Base-by-base conservation (phyloP, 2,329 filamentous ascomycete genomes). In the Aspergillus latus region DNA sequence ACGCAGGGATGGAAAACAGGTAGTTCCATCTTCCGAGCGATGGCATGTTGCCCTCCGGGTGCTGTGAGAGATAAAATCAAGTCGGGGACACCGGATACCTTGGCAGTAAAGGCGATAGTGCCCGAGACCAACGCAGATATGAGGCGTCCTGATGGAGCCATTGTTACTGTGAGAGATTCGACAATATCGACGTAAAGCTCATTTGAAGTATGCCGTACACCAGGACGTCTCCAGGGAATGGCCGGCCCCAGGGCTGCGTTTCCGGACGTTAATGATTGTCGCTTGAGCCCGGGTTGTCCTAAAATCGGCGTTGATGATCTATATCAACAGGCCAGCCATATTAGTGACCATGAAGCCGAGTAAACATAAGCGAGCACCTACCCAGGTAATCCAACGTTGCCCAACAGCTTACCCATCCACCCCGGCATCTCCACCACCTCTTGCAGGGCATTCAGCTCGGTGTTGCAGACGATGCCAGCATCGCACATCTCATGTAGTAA, bases 1-100 rank as follows among this genome's bases (percentile, higher is more conserved):
- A 99, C 94, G 67, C 94, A 97, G 0, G 94, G 94, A 71, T 99
- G 94, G 66, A 99, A 99, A 0, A 97, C 92, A 1, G 93, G 94
- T 1, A 96, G 78, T 62, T 95, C 88, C 72, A 99, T 85, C 36
- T 92, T 83, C 60, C 83, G 85, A 13, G 79, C 82, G 48, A 97
- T 81, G 49, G 87, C 87, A 68, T 89, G 88, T 62, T 87, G 89
- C n/a, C 90, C 89, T 1, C 90, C 90, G 0, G 91, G 89, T 1
- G 90, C 88, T 0, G 88, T 88, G 29, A 99, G 81, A 11, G 83
- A 88, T 8, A 99, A 78, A 15, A 91, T 73, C n/a, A 99, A 82
- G 70, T 99, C 93, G 1, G 94, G 94, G 2, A 97, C 85, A 4
- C 94, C 94, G 0, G 93, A 97, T 40, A 99, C 90, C 70, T 97